Conservation (phyloP, 2,329 filamentous ascomycete species). For the Fusarium falciforme region DNA sequence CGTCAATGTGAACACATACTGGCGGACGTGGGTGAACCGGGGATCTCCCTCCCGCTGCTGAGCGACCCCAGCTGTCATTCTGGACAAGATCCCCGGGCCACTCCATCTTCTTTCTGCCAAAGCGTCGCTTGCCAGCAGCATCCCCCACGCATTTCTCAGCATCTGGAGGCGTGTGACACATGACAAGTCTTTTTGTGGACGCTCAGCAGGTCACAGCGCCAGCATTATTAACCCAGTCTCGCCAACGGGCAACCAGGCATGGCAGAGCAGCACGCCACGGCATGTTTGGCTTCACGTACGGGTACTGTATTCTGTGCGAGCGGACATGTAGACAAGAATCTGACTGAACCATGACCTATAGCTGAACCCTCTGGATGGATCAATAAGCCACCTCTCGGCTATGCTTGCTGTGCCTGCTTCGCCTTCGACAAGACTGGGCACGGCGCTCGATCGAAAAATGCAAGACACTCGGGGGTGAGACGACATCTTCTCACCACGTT, state of each 20-base stretch:
- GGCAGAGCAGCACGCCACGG: conserved; percentile 21
- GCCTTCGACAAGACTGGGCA: conserved; percentile 23
- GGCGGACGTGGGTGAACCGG: conserved; percentile 25
- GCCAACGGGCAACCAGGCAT: conserved; percentile 36
- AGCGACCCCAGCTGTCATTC: conserved; percentile 31
- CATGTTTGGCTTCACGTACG: conserved; percentile 25
- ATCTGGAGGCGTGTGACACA: conserved; percentile 30
- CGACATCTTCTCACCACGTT: conserved; percentile 36
- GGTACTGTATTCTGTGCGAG: conserved; percentile 35
- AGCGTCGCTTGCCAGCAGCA: conserved; percentile 31
- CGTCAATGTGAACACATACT: conserved; percentile 18
- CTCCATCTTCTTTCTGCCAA: conserved; percentile 25
- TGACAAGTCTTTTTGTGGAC: conserved; percentile 31
- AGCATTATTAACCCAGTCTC: conserved; percentile 26
- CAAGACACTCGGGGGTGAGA: conserved; percentile 39
- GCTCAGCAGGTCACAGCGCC: conserved; percentile 24
- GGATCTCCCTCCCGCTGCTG: conserved; percentile 38
- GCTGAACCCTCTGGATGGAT: conserved; percentile 25
- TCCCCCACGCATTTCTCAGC: conserved; percentile 23
- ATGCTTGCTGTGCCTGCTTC: conserved; percentile 39
- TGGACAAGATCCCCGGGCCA: conserved; percentile 37
- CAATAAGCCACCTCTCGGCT: conserved; percentile 38
- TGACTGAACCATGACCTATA: conserved; percentile 20
- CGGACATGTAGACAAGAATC: conserved; percentile 15
- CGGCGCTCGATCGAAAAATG: conserved; percentile 19